phyloP scores from a whole-genome alignment of 176 grass and related monocot genomes.

The Lolium multiflorum region DNA sequence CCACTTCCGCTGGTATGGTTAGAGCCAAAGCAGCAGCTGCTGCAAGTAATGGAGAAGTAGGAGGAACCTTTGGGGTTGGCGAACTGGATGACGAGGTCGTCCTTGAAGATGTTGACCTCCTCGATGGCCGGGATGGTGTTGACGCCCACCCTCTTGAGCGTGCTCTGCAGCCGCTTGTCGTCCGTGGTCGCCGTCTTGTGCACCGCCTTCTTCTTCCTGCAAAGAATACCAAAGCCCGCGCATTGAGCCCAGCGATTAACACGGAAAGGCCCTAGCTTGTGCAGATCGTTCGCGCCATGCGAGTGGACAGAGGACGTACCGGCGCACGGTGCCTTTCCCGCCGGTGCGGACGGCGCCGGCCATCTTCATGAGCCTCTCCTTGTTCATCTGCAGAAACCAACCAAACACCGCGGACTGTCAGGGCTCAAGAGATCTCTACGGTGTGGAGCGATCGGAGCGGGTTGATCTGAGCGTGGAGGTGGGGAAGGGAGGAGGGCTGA shows the following conservation, averaged over 20 bases:
- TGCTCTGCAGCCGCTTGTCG: slow-evolving; percentile 96
- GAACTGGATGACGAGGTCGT: slow-evolving; percentile 99
- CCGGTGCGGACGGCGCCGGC: slow-evolving; percentile 86
- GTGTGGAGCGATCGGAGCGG: neutral
- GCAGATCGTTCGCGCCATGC: neutral
- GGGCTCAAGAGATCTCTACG: neutral
- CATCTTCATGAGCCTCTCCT: slow-evolving; percentile 93
- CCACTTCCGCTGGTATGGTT: neutral
- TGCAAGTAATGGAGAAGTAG: neutral
- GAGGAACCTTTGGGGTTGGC: slow-evolving; percentile 81
- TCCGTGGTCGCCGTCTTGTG: slow-evolving; percentile 91
- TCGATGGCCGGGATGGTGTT: slow-evolving; percentile 96
- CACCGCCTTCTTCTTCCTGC: slow-evolving; percentile 98
- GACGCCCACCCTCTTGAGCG: slow-evolving; percentile 95
- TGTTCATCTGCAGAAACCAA: slow-evolving; percentile 65
- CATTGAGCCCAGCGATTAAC: neutral
- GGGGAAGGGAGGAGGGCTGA: neutral
- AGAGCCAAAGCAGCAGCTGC: neutral
- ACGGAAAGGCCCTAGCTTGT: neutral
- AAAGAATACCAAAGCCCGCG: neutral
- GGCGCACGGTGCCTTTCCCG: slow-evolving; percentile 85
- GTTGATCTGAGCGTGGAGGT: neutral
- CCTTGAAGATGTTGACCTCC: slow-evolving; percentile 99
- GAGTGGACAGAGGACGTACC: slow-evolving; percentile 41
- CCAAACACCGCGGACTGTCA: neutral